phyloP scores from a whole-genome alignment of 148 eudicot species.

The Persicaria tinctoria region DNA sequence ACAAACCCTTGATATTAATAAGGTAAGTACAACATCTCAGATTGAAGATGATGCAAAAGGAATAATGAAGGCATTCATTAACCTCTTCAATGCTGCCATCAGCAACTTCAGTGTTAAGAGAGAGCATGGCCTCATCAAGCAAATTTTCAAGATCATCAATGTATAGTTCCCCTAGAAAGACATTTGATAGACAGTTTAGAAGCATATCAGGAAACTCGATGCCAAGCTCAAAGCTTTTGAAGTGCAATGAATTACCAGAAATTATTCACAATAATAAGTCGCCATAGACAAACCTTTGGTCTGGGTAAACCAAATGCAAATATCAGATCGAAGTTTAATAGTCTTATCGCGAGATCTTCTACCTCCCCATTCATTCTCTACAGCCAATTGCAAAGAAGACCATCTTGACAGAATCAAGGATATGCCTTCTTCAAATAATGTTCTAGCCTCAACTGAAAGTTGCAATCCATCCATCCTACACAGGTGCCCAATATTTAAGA shows the following conservation, averaged over 20 bases:
- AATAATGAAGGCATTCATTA: slow-evolving; percentile 8
- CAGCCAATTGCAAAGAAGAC: slow-evolving; percentile 66
- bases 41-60: background rate
- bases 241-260: background rate
- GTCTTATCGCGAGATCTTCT: slow-evolving; percentile 32
- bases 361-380: slow-evolving; percentile 60
- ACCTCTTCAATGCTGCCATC: slow-evolving; percentile 87
- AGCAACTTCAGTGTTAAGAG: slow-evolving; percentile 39
- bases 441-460: slow-evolving; percentile 5
- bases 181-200: background rate
- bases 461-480: background rate
- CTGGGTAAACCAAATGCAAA: slow-evolving; percentile 41
- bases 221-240: background rate
- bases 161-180: slow-evolving; percentile 42
- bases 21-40: background rate
- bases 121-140: slow-evolving; percentile 45
- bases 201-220: background rate
- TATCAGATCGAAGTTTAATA: slow-evolving; percentile 27
- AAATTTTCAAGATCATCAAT: slow-evolving; percentile 62
- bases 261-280: background rate
- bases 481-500: background rate
- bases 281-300: slow-evolving; percentile 35
- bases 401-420: slow-evolving; percentile 48
- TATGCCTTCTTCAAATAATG: slow-evolving; percentile 49
- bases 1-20: slow-evolving; percentile 4